A percentile compares a stretch with the other conserved stretches of the same genome.
phyloP scores from a whole-genome alignment of 2,329 filamentous ascomycete species.

The Diaporthe ampelina region DNA sequence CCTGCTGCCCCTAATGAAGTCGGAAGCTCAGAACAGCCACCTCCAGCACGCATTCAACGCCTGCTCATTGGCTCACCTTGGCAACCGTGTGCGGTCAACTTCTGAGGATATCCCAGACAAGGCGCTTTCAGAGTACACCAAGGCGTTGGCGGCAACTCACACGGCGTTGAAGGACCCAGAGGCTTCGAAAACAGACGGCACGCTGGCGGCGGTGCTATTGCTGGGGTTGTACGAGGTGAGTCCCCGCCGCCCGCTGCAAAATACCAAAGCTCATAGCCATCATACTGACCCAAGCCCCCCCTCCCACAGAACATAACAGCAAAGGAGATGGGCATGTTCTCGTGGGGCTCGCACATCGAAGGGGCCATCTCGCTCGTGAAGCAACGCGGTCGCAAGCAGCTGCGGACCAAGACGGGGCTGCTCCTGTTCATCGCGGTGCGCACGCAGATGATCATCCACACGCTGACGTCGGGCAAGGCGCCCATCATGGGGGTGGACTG shows the following conservation, averaged over 20 bases:
- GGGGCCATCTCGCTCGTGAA: conserved; percentile 74
- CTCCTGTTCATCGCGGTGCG: conserved; percentile 72
- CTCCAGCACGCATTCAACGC: conserved; percentile 71
- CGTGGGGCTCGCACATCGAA: conserved; percentile 75
- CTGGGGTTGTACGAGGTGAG: conserved; percentile 71
- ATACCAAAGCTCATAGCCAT: neutral
- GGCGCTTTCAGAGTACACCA: conserved; percentile 67
- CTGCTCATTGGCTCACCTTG: conserved; percentile 69
- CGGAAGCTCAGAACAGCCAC: conserved; percentile 59
- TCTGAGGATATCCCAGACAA: conserved; percentile 52
- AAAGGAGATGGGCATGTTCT: conserved; percentile 66
- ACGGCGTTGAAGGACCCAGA: conserved; percentile 65
- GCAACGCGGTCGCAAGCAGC: conserved; percentile 68
- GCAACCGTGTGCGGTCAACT: conserved; percentile 61
- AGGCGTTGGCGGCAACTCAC: conserved; percentile 67
- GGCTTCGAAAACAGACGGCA: conserved; percentile 66
- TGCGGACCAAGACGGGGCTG: conserved; percentile 66
- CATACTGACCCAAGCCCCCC: neutral
- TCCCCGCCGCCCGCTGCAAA: neutral
- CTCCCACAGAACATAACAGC: conserved; percentile 63
- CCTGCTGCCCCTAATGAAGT: conserved; percentile 67
- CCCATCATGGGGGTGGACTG: conserved; percentile 69
- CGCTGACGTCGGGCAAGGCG: conserved; percentile 65
- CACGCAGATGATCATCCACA: conserved; percentile 73
- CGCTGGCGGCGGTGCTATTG: conserved; percentile 71